Evolutionary conservation across 495 filamentous ascomycete genomes (phyloP).

Genomic region (Aspergillus cavernicola): DNA sequence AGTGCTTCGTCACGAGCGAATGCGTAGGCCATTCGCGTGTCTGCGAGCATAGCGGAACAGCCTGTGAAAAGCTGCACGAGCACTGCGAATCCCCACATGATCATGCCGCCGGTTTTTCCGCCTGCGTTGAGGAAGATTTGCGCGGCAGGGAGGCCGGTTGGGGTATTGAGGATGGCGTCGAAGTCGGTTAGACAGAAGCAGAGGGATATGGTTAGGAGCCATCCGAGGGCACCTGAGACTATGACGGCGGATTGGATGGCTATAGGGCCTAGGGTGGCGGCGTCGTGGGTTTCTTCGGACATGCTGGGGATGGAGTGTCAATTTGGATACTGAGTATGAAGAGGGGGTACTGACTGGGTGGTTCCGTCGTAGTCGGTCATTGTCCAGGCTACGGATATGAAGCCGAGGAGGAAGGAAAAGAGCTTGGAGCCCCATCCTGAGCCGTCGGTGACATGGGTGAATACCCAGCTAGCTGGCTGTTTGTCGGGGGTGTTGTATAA

Average conservation of each 20-base stretch:
- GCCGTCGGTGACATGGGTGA: conserved; percentile 62
- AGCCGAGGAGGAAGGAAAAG: conserved; percentile 65
- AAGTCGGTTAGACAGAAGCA: conserved; percentile 66
- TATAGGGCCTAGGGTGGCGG: conserved; percentile 60
- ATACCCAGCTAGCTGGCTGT: conserved; percentile 62
- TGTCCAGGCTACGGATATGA: conserved; percentile 69
- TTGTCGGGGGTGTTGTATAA: conserved; percentile 61
- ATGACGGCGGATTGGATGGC: conserved; percentile 63
- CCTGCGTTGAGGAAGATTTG: conserved; percentile 71
- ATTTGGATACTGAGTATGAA: neutral
- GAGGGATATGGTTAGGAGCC: conserved; percentile 63
- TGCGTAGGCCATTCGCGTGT: conserved; percentile 70
- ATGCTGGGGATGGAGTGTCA: conserved; percentile 45
- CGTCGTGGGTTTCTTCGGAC: conserved; percentile 72
- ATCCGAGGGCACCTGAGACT: conserved; percentile 62
- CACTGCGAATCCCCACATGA: conserved; percentile 69
- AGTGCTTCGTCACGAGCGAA: conserved; percentile 68
- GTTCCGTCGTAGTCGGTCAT: conserved; percentile 78
- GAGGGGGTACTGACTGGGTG: conserved; percentile 50
- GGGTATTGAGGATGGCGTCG: conserved; percentile 56
- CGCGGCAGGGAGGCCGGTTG: conserved; percentile 63
- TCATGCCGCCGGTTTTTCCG: conserved; percentile 54
- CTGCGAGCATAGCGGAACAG: conserved; percentile 66
- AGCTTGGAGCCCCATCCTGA: conserved; percentile 62
- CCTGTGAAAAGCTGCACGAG: conserved; percentile 71